Evolutionary conservation across 2,329 filamentous ascomycete genomes (phyloP), one percentile per base, ranked within the genome.

Genomic region (Alternaria triticina): DNA sequence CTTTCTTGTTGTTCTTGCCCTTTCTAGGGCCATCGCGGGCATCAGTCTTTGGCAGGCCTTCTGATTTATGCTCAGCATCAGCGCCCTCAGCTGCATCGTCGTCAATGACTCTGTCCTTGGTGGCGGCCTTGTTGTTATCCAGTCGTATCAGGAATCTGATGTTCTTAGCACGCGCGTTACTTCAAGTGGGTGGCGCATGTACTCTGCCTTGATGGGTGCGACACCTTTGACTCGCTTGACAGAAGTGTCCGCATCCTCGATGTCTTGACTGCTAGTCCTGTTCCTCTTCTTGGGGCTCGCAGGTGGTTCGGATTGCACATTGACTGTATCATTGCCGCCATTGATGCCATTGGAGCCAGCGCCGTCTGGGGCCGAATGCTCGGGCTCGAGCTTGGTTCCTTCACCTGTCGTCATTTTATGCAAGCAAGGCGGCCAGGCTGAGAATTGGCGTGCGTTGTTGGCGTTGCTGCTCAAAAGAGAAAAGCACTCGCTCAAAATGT

Each of bases 121-220:
- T 61, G 17, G 71, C 72, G 33, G 54, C 57, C 59, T 71, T 75
- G 59, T 71, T 72, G 56, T 72, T 71, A 59, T 68, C 64, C 30
- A 71, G 71, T 40, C 72, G 72, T 30, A 81, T 62, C 43, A 81
- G 61, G 57, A 74, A 81, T 64, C 79, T 81, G 54, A 27, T 44
- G 20, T 58, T 62, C 43, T 76, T 69, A 76, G 73, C 70, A 61
- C 50, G 47, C 62, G 46, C 49, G 22, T 27, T 22, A 15, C 52
- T 50, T 43, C 40, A 59, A 28, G 57, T 57, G 51, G 57, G 51
- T 52, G 27, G 40, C 59, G 51, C 36, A 36, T 85, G 79, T 81
- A 92, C 88, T 94, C 91, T 75, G 87, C 84, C 80, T 93, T 94
- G 78, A 94, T 87, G 9, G 89, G 87, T 20, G 91, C 91, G 57